Evolutionary conservation across 345 rosid genomes (phyloP).

Genomic region (Limnanthes douglasii): DNA sequence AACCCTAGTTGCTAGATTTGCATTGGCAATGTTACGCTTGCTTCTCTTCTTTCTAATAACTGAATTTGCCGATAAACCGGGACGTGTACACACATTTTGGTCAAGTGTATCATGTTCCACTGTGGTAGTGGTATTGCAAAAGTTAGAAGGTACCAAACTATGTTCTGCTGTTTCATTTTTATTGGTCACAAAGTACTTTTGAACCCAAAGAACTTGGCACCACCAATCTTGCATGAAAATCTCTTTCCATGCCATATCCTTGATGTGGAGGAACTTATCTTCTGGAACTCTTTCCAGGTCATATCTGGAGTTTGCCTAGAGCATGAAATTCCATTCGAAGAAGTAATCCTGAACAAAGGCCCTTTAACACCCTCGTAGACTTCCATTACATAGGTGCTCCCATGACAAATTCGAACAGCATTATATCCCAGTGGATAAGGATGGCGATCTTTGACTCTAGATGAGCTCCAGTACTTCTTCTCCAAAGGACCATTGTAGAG

Average conservation of each 20-base stretch:
- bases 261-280: constrained; percentile 21
- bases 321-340: constrained; percentile 28
- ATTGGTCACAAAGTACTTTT: constrained; percentile 60
- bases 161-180: constrained; percentile 33
- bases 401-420: constrained; percentile 37
- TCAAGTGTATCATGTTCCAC: constrained; percentile 11
- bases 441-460: constrained; percentile 65
- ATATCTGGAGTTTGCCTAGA: constrained; percentile 55
- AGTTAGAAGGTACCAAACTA: constrained; percentile 21
- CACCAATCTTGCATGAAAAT: constrained; percentile 43
- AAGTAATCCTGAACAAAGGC: constrained; percentile 45
- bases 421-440: constrained; percentile 60
- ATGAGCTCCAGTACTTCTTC: constrained; percentile 68
- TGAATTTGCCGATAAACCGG: constrained; percentile 24
- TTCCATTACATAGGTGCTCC: constrained; percentile 36
- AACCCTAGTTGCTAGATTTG: constrained; percentile 10
- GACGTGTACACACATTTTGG: constrained; percentile 11
- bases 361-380: constrained; percentile 47
- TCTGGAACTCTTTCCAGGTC: constrained; percentile 55
- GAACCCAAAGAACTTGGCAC: constrained; percentile 90
- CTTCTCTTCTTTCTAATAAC: constrained; percentile 43
- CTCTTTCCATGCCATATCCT: constrained; percentile 47
- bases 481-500: constrained; percentile 42
- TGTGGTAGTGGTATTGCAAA: constrained; percentile 20
- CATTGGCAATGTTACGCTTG: constrained; percentile 14